Conservation (phyloP, 1,284 basidiomycete genomes). For the Amylostereum areolatum region DNA sequence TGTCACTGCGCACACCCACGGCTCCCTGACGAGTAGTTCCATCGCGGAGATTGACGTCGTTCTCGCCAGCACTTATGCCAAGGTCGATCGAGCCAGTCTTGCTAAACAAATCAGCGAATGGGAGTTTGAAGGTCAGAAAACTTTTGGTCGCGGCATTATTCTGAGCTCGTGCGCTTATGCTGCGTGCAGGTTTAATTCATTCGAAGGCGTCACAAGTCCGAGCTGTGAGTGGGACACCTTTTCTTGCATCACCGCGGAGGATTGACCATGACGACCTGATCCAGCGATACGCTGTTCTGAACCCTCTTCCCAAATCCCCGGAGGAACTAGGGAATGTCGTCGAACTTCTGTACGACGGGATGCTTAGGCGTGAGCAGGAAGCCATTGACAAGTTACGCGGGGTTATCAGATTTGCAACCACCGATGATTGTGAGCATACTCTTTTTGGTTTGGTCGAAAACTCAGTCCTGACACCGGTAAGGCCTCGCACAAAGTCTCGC, state of each 20-base stretch:
- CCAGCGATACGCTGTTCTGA: conserved; percentile 33
- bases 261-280: neutral
- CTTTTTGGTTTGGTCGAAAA: neutral
- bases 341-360: conserved; percentile 29
- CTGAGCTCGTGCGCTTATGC: neutral
- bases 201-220: conserved; percentile 38
- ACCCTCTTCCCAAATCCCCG: conserved; percentile 29
- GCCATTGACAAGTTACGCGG: conserved; percentile 34
- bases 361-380: conserved; percentile 36
- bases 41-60: conserved; percentile 32
- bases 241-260: neutral
- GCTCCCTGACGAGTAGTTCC: no score
- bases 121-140: conserved; percentile 27
- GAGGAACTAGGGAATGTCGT: conserved; percentile 32
- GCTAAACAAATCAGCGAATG: conserved; percentile 32
- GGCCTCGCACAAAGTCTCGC: conserved; percentile 40
- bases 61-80: conserved; percentile 20
- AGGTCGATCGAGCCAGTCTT: conserved; percentile 28
- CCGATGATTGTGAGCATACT: conserved; percentile 34
- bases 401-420: conserved; percentile 38
- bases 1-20: neutral
- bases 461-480: conserved; percentile 12
- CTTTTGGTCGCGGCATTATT: neutral
- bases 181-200: conserved; percentile 23
- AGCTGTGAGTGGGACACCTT: conserved; percentile 21